Percentiles rank a stretch among this genome's conserved stretches.
These are phyloP conservation scores for Castanospermum australe DNA, from an alignment of 306 rosid species.

Conservation along the genomic window DNA sequence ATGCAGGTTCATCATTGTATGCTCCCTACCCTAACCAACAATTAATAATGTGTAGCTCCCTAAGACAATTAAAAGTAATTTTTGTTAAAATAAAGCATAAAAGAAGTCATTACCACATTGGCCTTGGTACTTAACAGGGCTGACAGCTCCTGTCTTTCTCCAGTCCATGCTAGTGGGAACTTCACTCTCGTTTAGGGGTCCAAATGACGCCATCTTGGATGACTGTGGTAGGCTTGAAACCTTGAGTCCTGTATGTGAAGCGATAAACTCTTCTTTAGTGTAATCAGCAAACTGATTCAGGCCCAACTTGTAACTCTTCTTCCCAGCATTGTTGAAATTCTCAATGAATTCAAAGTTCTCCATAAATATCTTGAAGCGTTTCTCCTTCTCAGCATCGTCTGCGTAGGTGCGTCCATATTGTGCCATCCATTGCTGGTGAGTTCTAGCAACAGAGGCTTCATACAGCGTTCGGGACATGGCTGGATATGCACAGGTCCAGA, in stretches of 20 bases:
- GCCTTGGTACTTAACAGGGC: constrained; percentile 36
- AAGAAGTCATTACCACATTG: constrained; percentile 24
- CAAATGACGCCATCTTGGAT: neutral
- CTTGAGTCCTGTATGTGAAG: constrained; percentile 33
- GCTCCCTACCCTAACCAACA: no score
- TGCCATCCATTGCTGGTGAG: constrained; percentile 33
- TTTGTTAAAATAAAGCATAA: no score
- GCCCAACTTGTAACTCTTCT: constrained; percentile 37
- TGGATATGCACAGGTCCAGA: constrained; percentile 17
- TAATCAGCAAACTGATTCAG: constrained; percentile 39
- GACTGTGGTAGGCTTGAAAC: neutral
- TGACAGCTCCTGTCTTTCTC: constrained; percentile 41
- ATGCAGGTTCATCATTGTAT: no score
- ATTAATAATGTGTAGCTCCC: no score
- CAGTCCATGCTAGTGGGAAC: constrained; percentile 33
- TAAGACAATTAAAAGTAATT: no score
- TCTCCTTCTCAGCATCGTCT: constrained; percentile 26
- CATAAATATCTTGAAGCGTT: constrained; percentile 29
- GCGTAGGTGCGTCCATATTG: constrained; percentile 3
- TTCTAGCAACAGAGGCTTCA: constrained; percentile 19
- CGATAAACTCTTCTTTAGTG: constrained; percentile 42
- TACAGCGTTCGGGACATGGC: constrained; percentile 25
- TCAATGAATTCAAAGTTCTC: constrained; percentile 38
- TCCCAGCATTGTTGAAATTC: constrained; percentile 28
- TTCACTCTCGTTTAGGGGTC: neutral